Percentiles rank a stretch among this genome's conserved stretches.
These are phyloP conservation scores for Plasmopara muralis DNA, from an alignment of 352 stramenopile genomes.

Conservation along the genomic window DNA sequence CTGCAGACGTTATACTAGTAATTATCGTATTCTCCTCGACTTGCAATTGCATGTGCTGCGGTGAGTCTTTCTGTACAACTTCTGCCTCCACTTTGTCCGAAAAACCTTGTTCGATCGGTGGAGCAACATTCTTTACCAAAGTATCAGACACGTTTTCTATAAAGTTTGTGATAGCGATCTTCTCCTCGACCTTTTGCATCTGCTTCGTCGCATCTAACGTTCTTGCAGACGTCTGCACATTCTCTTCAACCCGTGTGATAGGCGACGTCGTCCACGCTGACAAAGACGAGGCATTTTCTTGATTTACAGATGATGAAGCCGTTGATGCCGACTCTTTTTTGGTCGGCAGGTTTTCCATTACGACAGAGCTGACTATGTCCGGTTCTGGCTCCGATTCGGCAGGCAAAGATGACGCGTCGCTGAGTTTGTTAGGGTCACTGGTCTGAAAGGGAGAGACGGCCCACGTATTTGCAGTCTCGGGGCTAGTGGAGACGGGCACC, in stretches of 20 bases:
- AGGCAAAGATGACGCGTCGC: conserved; percentile 7
- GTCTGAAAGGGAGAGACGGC: conserved; percentile 38
- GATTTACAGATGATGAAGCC: conserved; percentile 10
- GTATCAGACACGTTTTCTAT: neutral
- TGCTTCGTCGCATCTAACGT: conserved; percentile 8
- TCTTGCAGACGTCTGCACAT: conserved; percentile 12
- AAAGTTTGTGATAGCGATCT: conserved; percentile 1
- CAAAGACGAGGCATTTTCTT: conserved; percentile 4
- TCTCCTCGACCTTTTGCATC: conserved; percentile 7
- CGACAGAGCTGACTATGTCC: conserved; percentile 23
- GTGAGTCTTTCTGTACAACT: conserved; percentile 3
- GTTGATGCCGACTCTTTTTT: conserved; percentile 1
- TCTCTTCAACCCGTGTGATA: conserved; percentile 10
- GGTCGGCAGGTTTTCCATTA: conserved; percentile 22
- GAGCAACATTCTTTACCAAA: neutral
- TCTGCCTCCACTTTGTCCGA: conserved; percentile 5
- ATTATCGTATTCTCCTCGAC: conserved; percentile 5
- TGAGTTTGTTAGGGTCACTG: conserved; percentile 29
- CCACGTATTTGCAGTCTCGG: conserved; percentile 28
- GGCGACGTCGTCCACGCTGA: conserved; percentile 16
- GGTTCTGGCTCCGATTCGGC: conserved; percentile 27
- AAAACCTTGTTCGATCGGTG: neutral
- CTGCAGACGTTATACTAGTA: neutral
- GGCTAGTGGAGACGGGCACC: conserved; percentile 23
- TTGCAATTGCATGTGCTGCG: conserved; percentile 2